Evolutionary conservation across 257 asterid species (phyloP).

Genomic region (Nicotiana sylvestris): DNA sequence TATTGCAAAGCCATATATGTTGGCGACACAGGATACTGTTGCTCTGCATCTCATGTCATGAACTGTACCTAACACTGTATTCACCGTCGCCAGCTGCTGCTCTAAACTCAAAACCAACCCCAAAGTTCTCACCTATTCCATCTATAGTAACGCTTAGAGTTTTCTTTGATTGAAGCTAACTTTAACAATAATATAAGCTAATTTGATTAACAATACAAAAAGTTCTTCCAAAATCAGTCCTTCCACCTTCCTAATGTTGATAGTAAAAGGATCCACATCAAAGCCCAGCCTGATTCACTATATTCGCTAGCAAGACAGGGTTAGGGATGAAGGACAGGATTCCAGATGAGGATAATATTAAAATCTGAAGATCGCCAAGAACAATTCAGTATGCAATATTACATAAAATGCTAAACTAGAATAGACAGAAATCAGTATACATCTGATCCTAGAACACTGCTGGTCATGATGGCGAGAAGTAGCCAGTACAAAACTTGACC

Average conservation of each 20-base stretch:
- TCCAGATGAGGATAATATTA: neutral
- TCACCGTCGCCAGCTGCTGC: neutral
- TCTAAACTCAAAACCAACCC: neutral
- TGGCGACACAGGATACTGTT: neutral
- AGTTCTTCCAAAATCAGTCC: neutral
- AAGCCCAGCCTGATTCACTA: neutral
- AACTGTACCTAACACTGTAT: neutral
- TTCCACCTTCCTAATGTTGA: neutral
- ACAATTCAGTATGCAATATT: neutral
- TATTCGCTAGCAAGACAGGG: neutral
- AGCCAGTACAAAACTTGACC: conserved; percentile 27
- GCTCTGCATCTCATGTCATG: neutral
- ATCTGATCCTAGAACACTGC: neutral
- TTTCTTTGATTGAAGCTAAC: conserved; percentile 1
- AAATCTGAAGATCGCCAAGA: neutral
- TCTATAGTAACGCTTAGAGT: neutral
- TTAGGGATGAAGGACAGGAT: neutral
- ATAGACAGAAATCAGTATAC: neutral
- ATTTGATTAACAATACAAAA: neutral
- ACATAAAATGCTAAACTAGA: neutral
- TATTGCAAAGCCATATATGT: neutral
- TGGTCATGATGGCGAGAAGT: neutral
- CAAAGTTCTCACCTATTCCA: neutral
- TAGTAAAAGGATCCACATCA: neutral
- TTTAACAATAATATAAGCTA: neutral